Conservation (phyloP, 176 grass and related monocot genomes). For the Miscanthus lutarioriparius region DNA sequence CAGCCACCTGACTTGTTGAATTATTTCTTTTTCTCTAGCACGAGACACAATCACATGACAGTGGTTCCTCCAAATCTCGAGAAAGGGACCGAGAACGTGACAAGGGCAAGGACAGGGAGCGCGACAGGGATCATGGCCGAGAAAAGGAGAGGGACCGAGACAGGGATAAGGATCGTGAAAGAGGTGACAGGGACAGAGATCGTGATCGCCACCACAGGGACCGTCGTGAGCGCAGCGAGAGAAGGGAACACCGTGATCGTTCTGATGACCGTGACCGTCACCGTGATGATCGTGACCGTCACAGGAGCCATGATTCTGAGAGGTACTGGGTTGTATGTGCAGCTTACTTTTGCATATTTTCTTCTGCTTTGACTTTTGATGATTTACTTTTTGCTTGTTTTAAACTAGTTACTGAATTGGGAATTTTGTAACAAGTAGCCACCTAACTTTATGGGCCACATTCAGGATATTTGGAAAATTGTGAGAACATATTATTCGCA, state of each 20-base stretch:
- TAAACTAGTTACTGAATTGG: not conserved
- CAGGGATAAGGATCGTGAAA: slow-evolving; percentile 46
- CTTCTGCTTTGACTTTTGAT: not conserved
- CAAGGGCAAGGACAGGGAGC: slow-evolving; percentile 60
- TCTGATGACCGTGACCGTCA: slow-evolving; percentile 64
- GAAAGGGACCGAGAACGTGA: slow-evolving; percentile 67
- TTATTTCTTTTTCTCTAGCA: slow-evolving; percentile 20
- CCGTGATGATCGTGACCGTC: slow-evolving; percentile 53
- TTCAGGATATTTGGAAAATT: not conserved
- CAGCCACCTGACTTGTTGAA: not conserved
- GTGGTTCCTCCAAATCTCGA: slow-evolving; percentile 72
- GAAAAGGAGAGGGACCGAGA: slow-evolving; percentile 58
- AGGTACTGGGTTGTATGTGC: slow-evolving; percentile 32
- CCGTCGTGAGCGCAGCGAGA: slow-evolving; percentile 69
- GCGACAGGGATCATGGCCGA: slow-evolving; percentile 46
- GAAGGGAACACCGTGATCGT: slow-evolving; percentile 49
- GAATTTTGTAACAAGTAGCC: not conserved
- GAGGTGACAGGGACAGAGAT: slow-evolving; percentile 48
- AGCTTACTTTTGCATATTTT: not conserved
- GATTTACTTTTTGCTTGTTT: not conserved
- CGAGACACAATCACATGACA: slow-evolving; percentile 53
- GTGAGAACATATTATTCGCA: not conserved
- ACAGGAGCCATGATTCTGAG: slow-evolving; percentile 52
- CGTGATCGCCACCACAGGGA: slow-evolving; percentile 77
- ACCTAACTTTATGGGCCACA: not conserved